phyloP scores from a whole-genome alignment of 306 rosid species.

The Chamaecrista fasciculata region DNA sequence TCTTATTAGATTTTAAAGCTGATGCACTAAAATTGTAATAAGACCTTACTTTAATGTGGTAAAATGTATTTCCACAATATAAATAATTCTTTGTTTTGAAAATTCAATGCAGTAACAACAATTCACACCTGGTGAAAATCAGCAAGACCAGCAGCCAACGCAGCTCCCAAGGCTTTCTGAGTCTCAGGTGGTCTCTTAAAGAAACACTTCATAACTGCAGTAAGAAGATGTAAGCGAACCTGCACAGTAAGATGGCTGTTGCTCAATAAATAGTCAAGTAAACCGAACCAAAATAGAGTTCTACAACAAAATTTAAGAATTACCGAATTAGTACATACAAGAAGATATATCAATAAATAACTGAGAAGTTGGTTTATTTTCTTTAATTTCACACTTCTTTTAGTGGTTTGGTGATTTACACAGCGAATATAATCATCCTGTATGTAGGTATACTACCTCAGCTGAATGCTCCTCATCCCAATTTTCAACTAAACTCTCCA shows the following conservation, averaged over 20 bases:
- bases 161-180: constrained; percentile 89
- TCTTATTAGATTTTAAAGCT: too few species aligned
- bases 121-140: constrained; percentile 87
- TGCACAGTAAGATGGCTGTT: constrained; percentile 44
- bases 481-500: constrained; percentile 82
- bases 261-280: constrained; percentile 19
- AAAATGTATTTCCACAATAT: not conserved
- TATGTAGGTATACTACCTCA: constrained; percentile 58
- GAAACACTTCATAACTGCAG: constrained; percentile 98
- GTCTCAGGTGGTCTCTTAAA: constrained; percentile 98
- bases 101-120: constrained; percentile 12
- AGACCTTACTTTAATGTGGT: too few species aligned
- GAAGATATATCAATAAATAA: constrained; percentile 12
- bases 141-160: constrained; percentile 90
- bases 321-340: not conserved
- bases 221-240: constrained; percentile 98
- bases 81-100: constrained; percentile 19
- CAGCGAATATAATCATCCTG: too few species aligned
- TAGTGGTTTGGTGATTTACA: not conserved
- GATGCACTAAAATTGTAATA: too few species aligned
- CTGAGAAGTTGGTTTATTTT: not conserved
- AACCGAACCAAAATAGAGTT: constrained; percentile 14
- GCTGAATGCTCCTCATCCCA: constrained; percentile 98
- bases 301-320: not conserved
- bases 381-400: not conserved